Base-by-base conservation (phyloP, 2,329 filamentous ascomycete genomes). In the Dactylellina sp. region DNA sequence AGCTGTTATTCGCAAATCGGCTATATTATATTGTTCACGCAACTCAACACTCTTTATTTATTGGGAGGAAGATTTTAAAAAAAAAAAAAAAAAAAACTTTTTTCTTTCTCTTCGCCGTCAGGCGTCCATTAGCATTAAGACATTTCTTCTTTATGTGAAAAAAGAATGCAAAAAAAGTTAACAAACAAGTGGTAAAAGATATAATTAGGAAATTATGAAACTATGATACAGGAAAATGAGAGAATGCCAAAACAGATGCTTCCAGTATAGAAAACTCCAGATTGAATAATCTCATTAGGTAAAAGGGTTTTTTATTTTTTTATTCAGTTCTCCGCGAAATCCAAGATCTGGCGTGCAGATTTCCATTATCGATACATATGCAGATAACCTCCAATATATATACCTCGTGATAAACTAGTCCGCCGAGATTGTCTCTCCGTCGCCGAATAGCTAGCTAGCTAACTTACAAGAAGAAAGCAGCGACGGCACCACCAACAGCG, bases 381-480 rank as follows among this genome's bases (percentile, higher is more conserved):
- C 25, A 52, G 49, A 52, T 52, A 25, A 11, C 14, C 24, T n/a
- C 9, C 49, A n/a, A 52, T 25, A 52, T 52, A 12, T 12, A 52
- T 52, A 52, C 49, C 14, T 14, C 11, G 3, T 12, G 14, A 14
- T 6, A 52, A 9, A 35, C 24, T 37, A 52, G 12, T 46, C n/a
- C n/a, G 7, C 16, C 42, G 5, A 46, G 20, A 7, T 55, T 40
- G 11, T 14, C 20, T 14, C 53, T 22, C 32, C 20, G 6, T 9
- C 25, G 28, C 5, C 3, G 20, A 42, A 9, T 16, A 7, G 6
- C 59, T 39, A 7, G 6, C 59, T 39, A 52, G 25, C 63, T 68
- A 74, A 74, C 60, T 74, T 74, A 74, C 70, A 74, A 61, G 70
- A 74, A 74, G 70, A 74, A 74, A 74, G 70, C 70, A 61, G 70